These are phyloP conservation scores for Agrostemma githago DNA, from an alignment of 148 eudicot species.

Conservation along the genomic window DNA sequence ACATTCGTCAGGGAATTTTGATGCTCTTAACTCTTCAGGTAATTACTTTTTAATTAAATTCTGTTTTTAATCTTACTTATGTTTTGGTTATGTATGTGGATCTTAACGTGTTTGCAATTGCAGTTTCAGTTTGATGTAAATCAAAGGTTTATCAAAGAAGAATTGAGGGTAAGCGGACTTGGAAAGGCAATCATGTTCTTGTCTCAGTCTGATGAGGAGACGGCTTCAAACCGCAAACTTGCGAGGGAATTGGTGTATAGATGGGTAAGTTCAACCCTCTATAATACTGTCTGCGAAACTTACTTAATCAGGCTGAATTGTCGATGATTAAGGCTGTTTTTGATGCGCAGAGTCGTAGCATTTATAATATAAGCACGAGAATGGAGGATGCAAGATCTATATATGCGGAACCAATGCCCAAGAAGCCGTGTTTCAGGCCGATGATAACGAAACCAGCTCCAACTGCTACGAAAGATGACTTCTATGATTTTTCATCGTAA, in stretches of 20 bases:
- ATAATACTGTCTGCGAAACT: not conserved
- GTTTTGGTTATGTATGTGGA: too few relatives aligned
- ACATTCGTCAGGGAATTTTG: slow-evolving; percentile 72
- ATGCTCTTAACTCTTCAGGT: slow-evolving; percentile 8
- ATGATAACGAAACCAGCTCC: too few relatives aligned
- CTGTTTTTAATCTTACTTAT: not conserved
- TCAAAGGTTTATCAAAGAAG: too few relatives aligned
- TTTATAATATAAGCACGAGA: not conserved
- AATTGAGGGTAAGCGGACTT: slow-evolving; percentile 75
- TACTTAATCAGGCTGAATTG: too few relatives aligned
- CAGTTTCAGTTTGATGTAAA: too few relatives aligned
- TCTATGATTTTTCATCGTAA: too few relatives aligned
- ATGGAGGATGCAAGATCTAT: not conserved
- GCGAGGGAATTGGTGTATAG: slow-evolving; percentile 21
- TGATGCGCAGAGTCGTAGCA: slow-evolving; percentile 6
- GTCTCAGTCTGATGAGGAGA: slow-evolving; percentile 35
- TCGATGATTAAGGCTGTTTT: not conserved
- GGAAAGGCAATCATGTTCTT: slow-evolving; percentile 94
- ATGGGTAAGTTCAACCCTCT: slow-evolving; percentile 52
- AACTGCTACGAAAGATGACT: not conserved
- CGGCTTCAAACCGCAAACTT: too few relatives aligned
- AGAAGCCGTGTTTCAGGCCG: not conserved
- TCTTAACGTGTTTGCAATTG: slow-evolving; percentile 24
- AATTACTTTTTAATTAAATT: slow-evolving; percentile 36
- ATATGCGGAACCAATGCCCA: not conserved